Percentiles rank a stretch among this genome's conserved stretches.
Conservation (phyloP, 257 asterid genomes). For the Catharanthus roseus region DNA sequence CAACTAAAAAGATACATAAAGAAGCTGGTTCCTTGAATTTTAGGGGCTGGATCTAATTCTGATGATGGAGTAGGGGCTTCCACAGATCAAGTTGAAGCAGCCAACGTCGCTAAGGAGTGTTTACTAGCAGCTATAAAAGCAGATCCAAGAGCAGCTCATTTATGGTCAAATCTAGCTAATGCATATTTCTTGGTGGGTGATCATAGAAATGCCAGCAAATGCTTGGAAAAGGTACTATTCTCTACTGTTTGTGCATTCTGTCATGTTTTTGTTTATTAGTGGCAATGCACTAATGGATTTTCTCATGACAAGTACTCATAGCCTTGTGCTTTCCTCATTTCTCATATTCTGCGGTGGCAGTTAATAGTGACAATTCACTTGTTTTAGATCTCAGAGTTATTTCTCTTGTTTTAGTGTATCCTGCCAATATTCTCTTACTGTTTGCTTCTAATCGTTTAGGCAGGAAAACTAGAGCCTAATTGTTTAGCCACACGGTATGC, state of each 20-base stretch:
- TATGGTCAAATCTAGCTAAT: slow-evolving; percentile 88
- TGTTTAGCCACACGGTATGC: slow-evolving; percentile 93
- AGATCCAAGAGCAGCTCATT: slow-evolving; percentile 83
- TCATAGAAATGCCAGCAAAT: slow-evolving; percentile 72
- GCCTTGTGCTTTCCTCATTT: background rate
- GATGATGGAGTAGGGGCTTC: slow-evolving; percentile 43
- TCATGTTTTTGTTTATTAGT: background rate
- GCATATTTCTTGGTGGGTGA: slow-evolving; percentile 86
- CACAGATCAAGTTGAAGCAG: slow-evolving; percentile 49
- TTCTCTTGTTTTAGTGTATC: background rate
- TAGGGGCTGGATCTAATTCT: slow-evolving; percentile 81
- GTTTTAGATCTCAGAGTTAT: background rate
- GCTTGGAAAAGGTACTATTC: slow-evolving; percentile 75
- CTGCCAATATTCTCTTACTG: background rate
- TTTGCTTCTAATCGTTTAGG: slow-evolving; percentile 39
- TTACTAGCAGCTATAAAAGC: slow-evolving; percentile 78
- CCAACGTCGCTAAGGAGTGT: slow-evolving; percentile 82
- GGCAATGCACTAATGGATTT: slow-evolving; percentile 5
- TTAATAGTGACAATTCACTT: background rate
- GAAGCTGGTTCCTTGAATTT: slow-evolving; percentile 10
- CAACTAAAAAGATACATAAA: background rate
- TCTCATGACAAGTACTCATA: too few relatives aligned
- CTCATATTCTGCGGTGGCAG: background rate
- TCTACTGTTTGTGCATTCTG: slow-evolving; percentile 4
- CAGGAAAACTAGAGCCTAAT: slow-evolving; percentile 93